Base-by-base conservation (phyloP, 108 stramenopile genomes). In the Pseudonitzschia delicatissima region DNA sequence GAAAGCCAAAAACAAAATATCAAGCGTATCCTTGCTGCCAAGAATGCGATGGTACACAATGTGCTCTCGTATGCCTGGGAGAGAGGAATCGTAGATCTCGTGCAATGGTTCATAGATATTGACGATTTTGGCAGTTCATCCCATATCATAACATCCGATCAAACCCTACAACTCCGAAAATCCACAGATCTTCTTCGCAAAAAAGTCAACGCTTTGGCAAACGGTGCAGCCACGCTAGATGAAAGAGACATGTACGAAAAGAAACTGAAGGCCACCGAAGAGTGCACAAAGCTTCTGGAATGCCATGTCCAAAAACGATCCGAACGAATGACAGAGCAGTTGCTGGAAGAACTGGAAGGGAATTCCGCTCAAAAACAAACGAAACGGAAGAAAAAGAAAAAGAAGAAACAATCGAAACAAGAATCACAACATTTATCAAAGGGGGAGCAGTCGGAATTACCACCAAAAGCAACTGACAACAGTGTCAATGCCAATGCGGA, bases 31-130 rank as follows among this genome's bases (percentile, higher is more conserved):
- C n/a, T n/a, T n/a, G n/a, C n/a, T n/a, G 29, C 21, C 25, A 52
- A 39, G 0, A 80, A 80, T 64, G 28, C 68, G 36, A 63, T 71
- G 3, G 64, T 36, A 21, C 71, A 80, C 49, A 51, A 70, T 2
- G 40, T 81, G 20, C 49, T 82, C 37, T 75, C 66, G 20, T 61
- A 86, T 44, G 83, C 85, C 11, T 79, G 72, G 42, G 71, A 73
- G 1, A 67, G 81, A 31, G 87, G 87, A 3, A 67, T 82, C 20
- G 21, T 53, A 8, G 69, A 75, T 4, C 60, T 75, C 44, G 70
- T 85, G 21, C 11, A 71, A 15, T 61, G 82, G 5, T 48, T 85
- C 4, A 49, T 75, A 11, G 51, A 66, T 17, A 66, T 57, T 48
- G n/a, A n/a, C n/a, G n/a, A n/a, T n/a, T n/a, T n/a, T n/a, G n/a